Evolutionary conservation across 75 land plant genomes (phyloP).

Genomic region (Pseudotsuga menziesii): DNA sequence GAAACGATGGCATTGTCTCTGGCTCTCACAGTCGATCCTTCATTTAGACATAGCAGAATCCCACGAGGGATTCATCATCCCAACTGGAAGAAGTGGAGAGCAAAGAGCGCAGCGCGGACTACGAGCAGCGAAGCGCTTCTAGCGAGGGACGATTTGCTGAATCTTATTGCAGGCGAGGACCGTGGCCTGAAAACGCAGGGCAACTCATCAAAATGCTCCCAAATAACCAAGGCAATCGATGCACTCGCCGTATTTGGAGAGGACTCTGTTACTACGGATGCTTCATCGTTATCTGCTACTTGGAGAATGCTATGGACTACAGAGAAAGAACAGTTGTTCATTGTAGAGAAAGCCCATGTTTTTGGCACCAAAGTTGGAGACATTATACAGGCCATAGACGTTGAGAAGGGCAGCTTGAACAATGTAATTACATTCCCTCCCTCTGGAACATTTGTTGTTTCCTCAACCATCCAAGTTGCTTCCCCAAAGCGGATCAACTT

Average conservation of each 20-base stretch:
- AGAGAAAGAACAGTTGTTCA: constrained; percentile 84
- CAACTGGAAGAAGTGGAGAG: not conserved
- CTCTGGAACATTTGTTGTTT: constrained; percentile 77
- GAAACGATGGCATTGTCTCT: not conserved
- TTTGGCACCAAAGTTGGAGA: constrained; percentile 89
- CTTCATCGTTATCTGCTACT: constrained; percentile 53
- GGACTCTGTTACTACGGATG: constrained; percentile 48
- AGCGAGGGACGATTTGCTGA: constrained; percentile 54
- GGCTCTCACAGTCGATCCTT: not conserved
- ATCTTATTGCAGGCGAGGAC: constrained; percentile 61
- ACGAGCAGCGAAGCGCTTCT: constrained; percentile 13
- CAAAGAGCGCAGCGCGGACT: not conserved
- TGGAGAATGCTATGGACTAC: constrained; percentile 95
- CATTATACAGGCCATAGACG: constrained; percentile 93
- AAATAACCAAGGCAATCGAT: constrained; percentile 50
- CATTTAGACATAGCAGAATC: not conserved
- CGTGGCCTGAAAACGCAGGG: constrained; percentile 63
- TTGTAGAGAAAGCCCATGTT: constrained; percentile 60
- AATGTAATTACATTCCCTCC: constrained; percentile 98
- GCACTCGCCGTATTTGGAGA: constrained; percentile 33
- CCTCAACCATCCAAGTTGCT: constrained; percentile 64
- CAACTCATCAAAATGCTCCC: constrained; percentile 24
- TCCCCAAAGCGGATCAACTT: constrained; percentile 79
- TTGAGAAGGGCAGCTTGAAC: constrained; percentile 50
- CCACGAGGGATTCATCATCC: not conserved